Percentiles rank a stretch among this genome's conserved stretches.
phyloP scores from a whole-genome alignment of 2,329 filamentous ascomycete species.

The Neurospora sp. region DNA sequence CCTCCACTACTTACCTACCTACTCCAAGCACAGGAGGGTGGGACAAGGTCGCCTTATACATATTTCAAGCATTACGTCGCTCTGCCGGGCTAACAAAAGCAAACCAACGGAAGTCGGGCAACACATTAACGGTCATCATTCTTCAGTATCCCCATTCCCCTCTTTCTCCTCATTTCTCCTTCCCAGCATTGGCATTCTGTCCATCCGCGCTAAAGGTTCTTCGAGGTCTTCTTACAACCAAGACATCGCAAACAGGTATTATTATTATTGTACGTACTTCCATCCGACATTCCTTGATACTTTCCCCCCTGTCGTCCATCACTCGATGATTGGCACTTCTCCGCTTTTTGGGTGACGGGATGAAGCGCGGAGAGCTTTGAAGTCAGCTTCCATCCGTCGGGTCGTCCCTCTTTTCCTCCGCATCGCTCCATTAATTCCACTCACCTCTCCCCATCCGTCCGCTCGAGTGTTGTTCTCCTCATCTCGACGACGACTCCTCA shows the following conservation, averaged over 20 bases:
- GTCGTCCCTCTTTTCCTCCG: not conserved
- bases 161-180: conserved; percentile 13
- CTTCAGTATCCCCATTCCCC: conserved; percentile 5
- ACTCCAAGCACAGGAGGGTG: not conserved
- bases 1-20: not conserved
- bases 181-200: conserved; percentile 7
- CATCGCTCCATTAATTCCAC: not conserved
- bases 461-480: not conserved
- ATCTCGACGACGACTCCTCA: not conserved
- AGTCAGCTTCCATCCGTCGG: not conserved
- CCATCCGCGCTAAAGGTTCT: not conserved
- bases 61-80: not conserved
- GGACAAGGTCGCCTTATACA: not conserved
- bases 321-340: not conserved
- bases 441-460: not conserved
- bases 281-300: not conserved
- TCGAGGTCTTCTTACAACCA: not conserved
- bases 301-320: not conserved
- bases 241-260: not conserved
- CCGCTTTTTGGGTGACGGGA: not conserved
- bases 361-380: not conserved
- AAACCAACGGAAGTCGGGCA: not conserved
- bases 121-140: conserved; percentile 1
- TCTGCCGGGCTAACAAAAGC: not conserved
- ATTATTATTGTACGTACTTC: not conserved